phyloP scores from a whole-genome alignment of 2,329 filamentous ascomycete species.

The Pezicula radicicola region DNA sequence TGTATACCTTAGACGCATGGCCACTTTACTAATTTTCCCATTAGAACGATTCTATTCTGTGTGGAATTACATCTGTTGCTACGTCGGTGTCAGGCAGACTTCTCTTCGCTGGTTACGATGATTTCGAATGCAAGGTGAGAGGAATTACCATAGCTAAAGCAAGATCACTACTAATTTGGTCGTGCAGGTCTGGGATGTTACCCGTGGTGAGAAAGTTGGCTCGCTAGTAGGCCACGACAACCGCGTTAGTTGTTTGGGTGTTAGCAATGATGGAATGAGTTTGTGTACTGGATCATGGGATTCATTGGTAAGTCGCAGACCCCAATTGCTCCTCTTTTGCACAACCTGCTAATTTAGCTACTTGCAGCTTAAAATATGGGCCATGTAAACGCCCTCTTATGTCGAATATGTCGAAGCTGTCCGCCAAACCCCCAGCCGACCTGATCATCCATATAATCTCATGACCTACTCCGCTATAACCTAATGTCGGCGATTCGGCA shows the following conservation, averaged over 20 bases:
- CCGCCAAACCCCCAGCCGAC: slow-evolving; percentile 9
- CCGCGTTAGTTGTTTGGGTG: slow-evolving; percentile 95
- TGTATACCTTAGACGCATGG: slow-evolving; percentile 17
- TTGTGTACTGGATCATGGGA: slow-evolving; percentile 99
- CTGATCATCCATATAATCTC: slow-evolving; percentile 30
- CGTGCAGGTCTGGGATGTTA: slow-evolving; percentile 92
- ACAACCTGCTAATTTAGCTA: slow-evolving; percentile 27
- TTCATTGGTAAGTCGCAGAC: slow-evolving; percentile 79
- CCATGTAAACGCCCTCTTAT: slow-evolving; percentile 38
- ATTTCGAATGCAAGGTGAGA: slow-evolving; percentile 98
- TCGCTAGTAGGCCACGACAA: slow-evolving; percentile 97
- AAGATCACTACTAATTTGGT: too few relatives aligned
- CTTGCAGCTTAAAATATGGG: slow-evolving; percentile 80
- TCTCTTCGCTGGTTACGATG: slow-evolving; percentile 95
- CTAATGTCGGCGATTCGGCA: slow-evolving; percentile 40
- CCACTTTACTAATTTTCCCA: slow-evolving; percentile 12
- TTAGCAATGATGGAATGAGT: slow-evolving; percentile 98
- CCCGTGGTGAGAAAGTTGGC: slow-evolving; percentile 94
- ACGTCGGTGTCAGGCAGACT: slow-evolving; percentile 95
- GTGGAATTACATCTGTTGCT: slow-evolving; percentile 96
- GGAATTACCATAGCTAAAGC: too few relatives aligned
- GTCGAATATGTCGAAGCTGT: neutral
- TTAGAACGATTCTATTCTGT: slow-evolving; percentile 94
- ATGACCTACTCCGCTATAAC: slow-evolving; percentile 33
- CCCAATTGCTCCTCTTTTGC: neutral